Conservation (phyloP, 768 basidiomycete genomes). For the Hebeloma cylindrosporum region DNA sequence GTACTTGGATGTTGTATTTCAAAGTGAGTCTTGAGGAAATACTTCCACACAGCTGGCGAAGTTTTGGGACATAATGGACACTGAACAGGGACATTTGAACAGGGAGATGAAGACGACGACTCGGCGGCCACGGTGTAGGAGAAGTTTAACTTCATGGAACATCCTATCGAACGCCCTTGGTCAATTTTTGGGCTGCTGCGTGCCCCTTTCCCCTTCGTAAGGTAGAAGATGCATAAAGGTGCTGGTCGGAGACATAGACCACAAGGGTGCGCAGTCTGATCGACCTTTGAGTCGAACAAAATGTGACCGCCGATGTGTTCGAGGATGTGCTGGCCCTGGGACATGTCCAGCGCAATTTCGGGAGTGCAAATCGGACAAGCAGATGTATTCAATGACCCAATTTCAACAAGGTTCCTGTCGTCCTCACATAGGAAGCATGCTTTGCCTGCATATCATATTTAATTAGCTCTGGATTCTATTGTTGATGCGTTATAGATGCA, state of each 20-base stretch:
- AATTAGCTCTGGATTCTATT: background rate
- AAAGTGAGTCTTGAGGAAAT: constrained; percentile 19
- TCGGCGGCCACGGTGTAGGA: constrained; percentile 15
- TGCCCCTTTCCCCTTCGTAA: constrained; percentile 21
- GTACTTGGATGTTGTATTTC: constrained; percentile 11
- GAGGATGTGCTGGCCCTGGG: constrained; percentile 18
- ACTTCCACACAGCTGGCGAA: constrained; percentile 18
- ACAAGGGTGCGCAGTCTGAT: constrained; percentile 18
- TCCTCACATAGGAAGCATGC: constrained; percentile 24
- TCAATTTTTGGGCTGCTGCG: constrained; percentile 12
- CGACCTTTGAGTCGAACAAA: constrained; percentile 20
- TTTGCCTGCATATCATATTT: constrained; percentile 11
- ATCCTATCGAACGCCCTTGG: constrained; percentile 12
- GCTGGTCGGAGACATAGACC: constrained; percentile 26
- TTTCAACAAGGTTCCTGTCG: constrained; percentile 5
- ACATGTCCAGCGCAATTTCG: constrained; percentile 4
- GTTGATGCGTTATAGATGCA: background rate
- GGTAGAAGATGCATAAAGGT: constrained; percentile 17
- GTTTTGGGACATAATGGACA: constrained; percentile 18
- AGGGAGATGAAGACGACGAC: constrained; percentile 18
- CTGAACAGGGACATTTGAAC: constrained; percentile 24
- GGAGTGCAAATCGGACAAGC: constrained; percentile 13
- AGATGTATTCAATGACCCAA: constrained; percentile 1
- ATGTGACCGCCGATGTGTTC: constrained; percentile 27
- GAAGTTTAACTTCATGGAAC: constrained; percentile 14